Evolutionary conservation across 2,329 filamentous ascomycete genomes (phyloP), one percentile per base, ranked within the genome.

Genomic region (Aureobasidium sp.): DNA sequence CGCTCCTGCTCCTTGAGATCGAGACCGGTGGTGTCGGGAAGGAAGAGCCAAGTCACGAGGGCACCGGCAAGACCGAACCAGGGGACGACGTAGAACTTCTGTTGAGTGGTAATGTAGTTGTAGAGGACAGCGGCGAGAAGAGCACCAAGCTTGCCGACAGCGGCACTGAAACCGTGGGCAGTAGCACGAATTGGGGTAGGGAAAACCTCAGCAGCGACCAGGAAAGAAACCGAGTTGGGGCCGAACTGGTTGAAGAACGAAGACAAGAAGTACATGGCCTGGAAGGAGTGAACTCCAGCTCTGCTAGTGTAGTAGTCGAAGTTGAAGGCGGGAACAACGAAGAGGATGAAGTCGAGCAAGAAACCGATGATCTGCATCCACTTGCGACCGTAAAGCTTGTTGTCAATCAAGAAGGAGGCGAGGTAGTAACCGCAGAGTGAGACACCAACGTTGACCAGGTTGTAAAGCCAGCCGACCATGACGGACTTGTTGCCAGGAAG

Each of bases 161-260:
- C 93, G 66, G 93, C 93, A n/a, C 90, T 92, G 77, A 97, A 90
- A 63, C 93, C 93, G 81, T 97, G 93, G 57, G 93, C 93, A 20
- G 90, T 92, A 67, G 93, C 93, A 70, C 93, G 92, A 68, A 97
- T 87, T 10, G 92, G 90, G 0, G 92, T 96, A 10, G 93, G 93
- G 82, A 90, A 97, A n/a, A 96, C 91, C 75, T 97, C 93, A 47
- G 91, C 93, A 47, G 93, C 93, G 39, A 96, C 90, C 68, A 97
- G 84, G 88, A 97, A 97, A 65, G 92, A 96, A 70, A 97, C 92
- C 51, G 86, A 88, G 83, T 97, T 97, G 76, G 93, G 93, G 13
- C 93, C 93, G 71, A 97, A 97, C 75, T 97, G 93, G 83, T 97
- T 97, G 87, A 97, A 97, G 82, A 97, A 97, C 27, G 90, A 96